These are phyloP conservation scores for Kwoniella dendrophila DNA, from an alignment of 768 basidiomycete genomes.

Conservation along the genomic window DNA sequence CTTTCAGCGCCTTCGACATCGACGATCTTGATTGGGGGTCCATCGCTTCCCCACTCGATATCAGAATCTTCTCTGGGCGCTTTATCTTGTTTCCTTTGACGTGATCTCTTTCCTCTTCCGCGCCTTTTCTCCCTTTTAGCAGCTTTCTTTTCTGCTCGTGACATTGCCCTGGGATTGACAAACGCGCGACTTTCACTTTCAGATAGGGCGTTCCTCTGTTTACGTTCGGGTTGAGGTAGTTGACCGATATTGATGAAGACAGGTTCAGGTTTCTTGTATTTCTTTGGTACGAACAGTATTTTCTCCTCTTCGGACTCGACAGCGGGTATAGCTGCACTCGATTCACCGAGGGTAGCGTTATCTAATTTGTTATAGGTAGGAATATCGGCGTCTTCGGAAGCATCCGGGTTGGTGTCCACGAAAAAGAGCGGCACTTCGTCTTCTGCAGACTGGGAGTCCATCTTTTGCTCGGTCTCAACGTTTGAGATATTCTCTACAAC, in stretches of 20 bases:
- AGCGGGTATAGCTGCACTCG: neutral
- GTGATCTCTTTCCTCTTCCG: constrained; percentile 20
- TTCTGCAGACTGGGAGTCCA: neutral
- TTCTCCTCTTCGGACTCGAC: constrained; percentile 44
- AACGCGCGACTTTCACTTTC: too few relatives aligned
- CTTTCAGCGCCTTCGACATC: constrained; percentile 22
- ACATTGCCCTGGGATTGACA: constrained; percentile 26
- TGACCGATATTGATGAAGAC: constrained; percentile 30
- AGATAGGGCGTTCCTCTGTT: neutral
- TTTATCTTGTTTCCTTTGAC: constrained; percentile 14
- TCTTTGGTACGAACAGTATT: constrained; percentile 48
- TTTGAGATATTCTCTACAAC: neutral
- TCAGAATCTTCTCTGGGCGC: constrained; percentile 46
- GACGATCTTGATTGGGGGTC: constrained; percentile 35
- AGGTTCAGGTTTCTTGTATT: constrained; percentile 44
- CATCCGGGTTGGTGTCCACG: constrained; percentile 36
- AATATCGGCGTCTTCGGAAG: neutral
- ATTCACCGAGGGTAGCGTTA: constrained; percentile 15
- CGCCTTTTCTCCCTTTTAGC: constrained; percentile 39
- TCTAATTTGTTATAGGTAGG: constrained; percentile 29
- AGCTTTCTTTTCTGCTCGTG: constrained; percentile 36
- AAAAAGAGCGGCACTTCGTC: constrained; percentile 33
- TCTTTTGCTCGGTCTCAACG: neutral
- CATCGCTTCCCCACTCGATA: constrained; percentile 56
- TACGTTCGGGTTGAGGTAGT: constrained; percentile 3